Conservation (phyloP, 495 filamentous ascomycete genomes). For the Xylaria nigripes region DNA sequence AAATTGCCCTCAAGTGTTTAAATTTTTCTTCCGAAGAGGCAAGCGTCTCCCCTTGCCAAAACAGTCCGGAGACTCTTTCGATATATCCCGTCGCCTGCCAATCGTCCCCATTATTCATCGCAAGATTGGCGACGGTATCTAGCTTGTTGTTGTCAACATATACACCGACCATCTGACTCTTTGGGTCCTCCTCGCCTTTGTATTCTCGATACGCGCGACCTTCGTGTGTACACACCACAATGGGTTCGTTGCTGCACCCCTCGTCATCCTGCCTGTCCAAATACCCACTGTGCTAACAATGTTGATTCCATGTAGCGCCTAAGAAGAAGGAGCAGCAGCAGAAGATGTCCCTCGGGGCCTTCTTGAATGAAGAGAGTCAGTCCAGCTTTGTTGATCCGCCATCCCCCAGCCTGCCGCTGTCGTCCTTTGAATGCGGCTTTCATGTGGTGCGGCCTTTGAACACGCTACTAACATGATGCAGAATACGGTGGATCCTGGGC, state of each 20-base stretch:
- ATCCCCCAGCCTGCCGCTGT: constrained; percentile 11
- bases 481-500: constrained; percentile 87
- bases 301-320: constrained; percentile 56
- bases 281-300: constrained; percentile 14
- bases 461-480: constrained; percentile 37
- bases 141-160: not conserved
- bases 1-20: constrained; percentile 10
- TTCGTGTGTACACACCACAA: constrained; percentile 50
- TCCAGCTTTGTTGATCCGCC: constrained; percentile 12
- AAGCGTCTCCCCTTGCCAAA: constrained; percentile 14
- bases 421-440: not conserved
- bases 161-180: not conserved
- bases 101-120: constrained; percentile 2
- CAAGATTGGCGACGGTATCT: constrained; percentile 10
- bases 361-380: constrained; percentile 79
- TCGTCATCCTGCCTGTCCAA: constrained; percentile 4
- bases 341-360: constrained; percentile 89
- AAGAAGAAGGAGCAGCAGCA: constrained; percentile 70
- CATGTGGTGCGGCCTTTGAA: constrained; percentile 10
- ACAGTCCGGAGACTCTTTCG: constrained; percentile 5
- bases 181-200: constrained; percentile 14
- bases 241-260: constrained; percentile 56
- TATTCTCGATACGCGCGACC: no score
- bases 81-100: constrained; percentile 11
- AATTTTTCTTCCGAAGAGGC: constrained; percentile 13